Evolutionary conservation across 441 rosid genomes (phyloP).

Genomic region (Brassica hybrid): DNA sequence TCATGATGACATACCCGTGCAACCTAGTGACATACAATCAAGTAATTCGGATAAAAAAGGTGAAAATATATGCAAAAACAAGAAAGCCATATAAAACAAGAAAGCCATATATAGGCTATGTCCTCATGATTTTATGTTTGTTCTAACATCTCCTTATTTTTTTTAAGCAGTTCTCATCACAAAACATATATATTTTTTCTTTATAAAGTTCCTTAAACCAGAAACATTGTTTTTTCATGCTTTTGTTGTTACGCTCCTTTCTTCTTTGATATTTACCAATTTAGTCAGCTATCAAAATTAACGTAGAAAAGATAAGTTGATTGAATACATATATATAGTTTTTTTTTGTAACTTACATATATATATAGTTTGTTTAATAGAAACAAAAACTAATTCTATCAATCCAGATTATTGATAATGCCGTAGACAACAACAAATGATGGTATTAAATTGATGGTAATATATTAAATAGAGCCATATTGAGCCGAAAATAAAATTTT

Average conservation of each 20-base stretch:
- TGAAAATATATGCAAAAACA: not conserved
- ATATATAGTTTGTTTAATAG: too few species aligned
- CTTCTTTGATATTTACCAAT: not conserved
- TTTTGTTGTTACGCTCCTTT: not conserved
- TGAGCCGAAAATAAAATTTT: too few species aligned
- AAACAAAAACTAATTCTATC: not conserved
- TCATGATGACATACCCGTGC: too few species aligned
- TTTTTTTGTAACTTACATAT: too few species aligned
- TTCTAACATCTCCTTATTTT: not conserved
- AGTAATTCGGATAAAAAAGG: not conserved
- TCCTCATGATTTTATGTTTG: not conserved
- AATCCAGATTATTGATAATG: not conserved
- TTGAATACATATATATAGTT: too few species aligned
- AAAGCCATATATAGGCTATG: not conserved
- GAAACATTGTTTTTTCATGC: not conserved
- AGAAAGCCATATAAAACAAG: not conserved
- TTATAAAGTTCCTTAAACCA: not conserved
- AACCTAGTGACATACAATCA: not conserved
- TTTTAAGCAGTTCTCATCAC: not conserved
- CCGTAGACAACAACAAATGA: too few species aligned
- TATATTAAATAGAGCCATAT: too few species aligned
- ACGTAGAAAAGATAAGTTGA: not conserved
- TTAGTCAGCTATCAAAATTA: too few species aligned
- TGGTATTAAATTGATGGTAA: too few species aligned
- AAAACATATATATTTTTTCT: not conserved